phyloP scores from a whole-genome alignment of 352 stramenopile genomes.

The Phytophthora gonapodyides region DNA sequence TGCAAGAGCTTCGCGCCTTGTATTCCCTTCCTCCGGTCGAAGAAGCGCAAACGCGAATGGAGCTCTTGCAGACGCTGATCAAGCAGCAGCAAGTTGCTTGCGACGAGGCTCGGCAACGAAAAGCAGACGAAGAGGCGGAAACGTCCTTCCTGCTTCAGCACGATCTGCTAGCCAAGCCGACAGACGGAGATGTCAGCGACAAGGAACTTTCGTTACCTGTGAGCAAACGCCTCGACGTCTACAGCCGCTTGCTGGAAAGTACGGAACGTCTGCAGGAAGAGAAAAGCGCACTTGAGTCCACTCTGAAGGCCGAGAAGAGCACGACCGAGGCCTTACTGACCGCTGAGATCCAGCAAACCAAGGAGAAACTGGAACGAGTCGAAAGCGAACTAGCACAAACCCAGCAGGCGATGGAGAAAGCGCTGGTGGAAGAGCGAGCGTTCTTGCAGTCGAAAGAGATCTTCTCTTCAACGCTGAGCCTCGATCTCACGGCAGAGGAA shows the following conservation, averaged over 20 bases:
- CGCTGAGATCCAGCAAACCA: constrained; percentile 9
- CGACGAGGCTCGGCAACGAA: constrained; percentile 16
- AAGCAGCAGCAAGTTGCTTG: constrained; percentile 20
- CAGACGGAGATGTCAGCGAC: background rate
- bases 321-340: constrained; percentile 10
- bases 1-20: constrained; percentile 24
- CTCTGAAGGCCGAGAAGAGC: constrained; percentile 7
- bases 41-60: constrained; percentile 20
- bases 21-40: background rate
- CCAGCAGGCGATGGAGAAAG: constrained; percentile 15
- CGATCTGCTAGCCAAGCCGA: constrained; percentile 14
- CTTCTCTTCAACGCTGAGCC: constrained; percentile 16
- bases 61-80: constrained; percentile 36
- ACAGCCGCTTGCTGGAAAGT: constrained; percentile 30
- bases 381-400: constrained; percentile 21
- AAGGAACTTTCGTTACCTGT: constrained; percentile 7
- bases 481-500: background rate
- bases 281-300: constrained; percentile 10
- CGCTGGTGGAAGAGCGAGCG: constrained; percentile 21
- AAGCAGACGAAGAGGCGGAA: constrained; percentile 19
- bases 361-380: constrained; percentile 15
- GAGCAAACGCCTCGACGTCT: constrained; percentile 31
- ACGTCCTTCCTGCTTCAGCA: constrained; percentile 23
- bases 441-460: constrained; percentile 21
- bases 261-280: constrained; percentile 11